Evolutionary conservation across 1,284 basidiomycete species (phyloP), one percentile per base, ranked within the genome.

Genomic region (Stygiomarasmius scandens): DNA sequence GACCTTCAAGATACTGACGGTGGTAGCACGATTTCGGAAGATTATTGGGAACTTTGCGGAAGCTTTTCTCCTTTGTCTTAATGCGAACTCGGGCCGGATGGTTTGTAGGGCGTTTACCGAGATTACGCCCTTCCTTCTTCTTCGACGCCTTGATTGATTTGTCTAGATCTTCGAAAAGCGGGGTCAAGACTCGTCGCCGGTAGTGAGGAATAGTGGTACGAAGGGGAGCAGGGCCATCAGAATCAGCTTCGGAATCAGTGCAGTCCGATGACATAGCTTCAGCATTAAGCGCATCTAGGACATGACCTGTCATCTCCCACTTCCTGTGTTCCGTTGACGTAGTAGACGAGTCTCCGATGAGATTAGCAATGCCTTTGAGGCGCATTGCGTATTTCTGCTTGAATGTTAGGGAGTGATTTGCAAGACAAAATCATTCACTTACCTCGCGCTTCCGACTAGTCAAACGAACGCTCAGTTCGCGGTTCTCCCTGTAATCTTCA

Each of bases 11-110:
- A 25, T 11, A 52, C n/a, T 19, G 2, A 12, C 29, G 50, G 43
- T 52, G 50, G 25, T 52, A 52, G 38, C 38, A 25, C 6, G 50
- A 52, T 16, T 14, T 10, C 19, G 50, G 50, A 22, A 43, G 50
- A 12, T 38, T 19, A 24, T 52, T 27, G 20, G n/a, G 22, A 12
- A 52, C 14, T 43, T 12, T 52, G 12, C 38, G 19, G 16, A 16
- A 23, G 36, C 50, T 25, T 25, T 14, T 23, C 32, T 9, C 43
- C 19, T 41, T 20, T 11, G 36, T 38, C 11, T 24, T 27, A 8
- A 36, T 12, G 50, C 50, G 50, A 14, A 43, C 22, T 23, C 22
- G 19, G 22, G 22, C n/a, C 41, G 38, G 50, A 12, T 38, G 50
- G 24, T 22, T 36, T 22, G 3, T 23, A 9, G 16, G 24, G n/a